phyloP scores from a whole-genome alignment of 2,329 filamentous ascomycete genomes.

The Aspergillus versicolor region DNA sequence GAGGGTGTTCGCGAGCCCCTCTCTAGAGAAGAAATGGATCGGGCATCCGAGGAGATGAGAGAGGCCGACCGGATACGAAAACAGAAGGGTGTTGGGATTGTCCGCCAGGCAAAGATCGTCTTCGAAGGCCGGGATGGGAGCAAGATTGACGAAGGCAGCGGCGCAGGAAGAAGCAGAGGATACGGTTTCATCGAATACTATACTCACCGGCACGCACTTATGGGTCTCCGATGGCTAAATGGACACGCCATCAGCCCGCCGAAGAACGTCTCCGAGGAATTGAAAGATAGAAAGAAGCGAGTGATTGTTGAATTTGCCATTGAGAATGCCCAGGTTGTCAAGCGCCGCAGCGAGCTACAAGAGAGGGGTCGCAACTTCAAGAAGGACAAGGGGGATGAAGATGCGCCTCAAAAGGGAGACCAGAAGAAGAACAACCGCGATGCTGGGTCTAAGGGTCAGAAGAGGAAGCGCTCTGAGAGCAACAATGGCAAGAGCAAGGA shows the following conservation, averaged over 20 bases:
- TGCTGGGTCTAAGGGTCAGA: neutral
- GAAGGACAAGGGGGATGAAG: slow-evolving; percentile 6
- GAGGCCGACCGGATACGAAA: slow-evolving; percentile 78
- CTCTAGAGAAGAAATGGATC: slow-evolving; percentile 82
- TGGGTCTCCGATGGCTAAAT: slow-evolving; percentile 93
- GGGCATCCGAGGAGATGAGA: slow-evolving; percentile 76
- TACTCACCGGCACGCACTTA: slow-evolving; percentile 88
- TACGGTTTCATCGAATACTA: slow-evolving; percentile 98
- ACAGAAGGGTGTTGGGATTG: slow-evolving; percentile 78
- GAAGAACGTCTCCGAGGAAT: slow-evolving; percentile 30
- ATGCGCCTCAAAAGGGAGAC: neutral
- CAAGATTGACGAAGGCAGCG: slow-evolving; percentile 75
- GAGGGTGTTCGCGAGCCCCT: slow-evolving; percentile 71
- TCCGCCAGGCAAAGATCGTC: slow-evolving; percentile 90
- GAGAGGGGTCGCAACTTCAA: slow-evolving; percentile 25
- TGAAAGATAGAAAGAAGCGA: slow-evolving; percentile 75
- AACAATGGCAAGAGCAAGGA: slow-evolving; percentile 11
- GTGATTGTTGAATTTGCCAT: slow-evolving; percentile 97
- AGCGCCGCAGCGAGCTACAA: slow-evolving; percentile 57
- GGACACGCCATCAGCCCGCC: slow-evolving; percentile 60
- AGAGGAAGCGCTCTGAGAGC: neutral
- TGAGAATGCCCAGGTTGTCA: slow-evolving; percentile 95
- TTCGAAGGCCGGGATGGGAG: slow-evolving; percentile 84
- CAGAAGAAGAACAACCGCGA: neutral
- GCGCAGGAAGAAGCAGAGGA: slow-evolving; percentile 80